A percentile compares a stretch with the other conserved stretches of the same genome.
Evolutionary conservation across 306 rosid genomes (phyloP).

Genomic region (Chamaecrista fasciculata): DNA sequence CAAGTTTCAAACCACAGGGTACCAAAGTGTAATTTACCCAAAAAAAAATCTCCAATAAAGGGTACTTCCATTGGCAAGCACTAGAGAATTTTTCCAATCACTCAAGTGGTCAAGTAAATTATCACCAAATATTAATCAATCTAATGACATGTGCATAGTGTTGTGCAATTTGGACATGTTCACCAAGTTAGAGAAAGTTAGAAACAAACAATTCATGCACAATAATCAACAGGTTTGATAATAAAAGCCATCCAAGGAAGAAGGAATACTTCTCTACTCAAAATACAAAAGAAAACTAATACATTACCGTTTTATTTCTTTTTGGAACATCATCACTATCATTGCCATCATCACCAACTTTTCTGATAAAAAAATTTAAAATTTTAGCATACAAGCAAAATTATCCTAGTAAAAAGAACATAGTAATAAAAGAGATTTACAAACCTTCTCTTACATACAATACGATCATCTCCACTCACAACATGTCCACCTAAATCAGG

Average conservation of each 20-base stretch:
- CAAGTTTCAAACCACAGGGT: too few relatives aligned
- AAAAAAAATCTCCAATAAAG: not conserved
- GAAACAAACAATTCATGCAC: not conserved
- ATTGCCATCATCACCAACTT: constrained; percentile 42
- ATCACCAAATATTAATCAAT: not conserved
- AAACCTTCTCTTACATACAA: constrained; percentile 66
- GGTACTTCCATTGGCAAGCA: not conserved
- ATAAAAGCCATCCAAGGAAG: too few relatives aligned
- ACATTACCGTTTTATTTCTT: constrained; percentile 39
- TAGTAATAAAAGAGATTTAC: constrained; percentile 13
- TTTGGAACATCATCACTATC: constrained; percentile 50
- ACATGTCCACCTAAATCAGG: constrained; percentile 77
- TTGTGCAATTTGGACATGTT: not conserved
- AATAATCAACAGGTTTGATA: not conserved
- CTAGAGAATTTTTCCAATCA: not conserved
- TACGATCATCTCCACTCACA: constrained; percentile 50
- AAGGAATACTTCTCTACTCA: too few relatives aligned
- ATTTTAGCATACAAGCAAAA: constrained; percentile 22
- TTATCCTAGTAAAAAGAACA: not conserved
- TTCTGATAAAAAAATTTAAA: constrained; percentile 33
- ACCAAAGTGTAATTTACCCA: too few relatives aligned
- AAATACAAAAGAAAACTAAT: not conserved
- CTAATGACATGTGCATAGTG: not conserved
- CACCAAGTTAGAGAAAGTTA: not conserved
- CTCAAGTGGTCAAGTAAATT: not conserved